These are phyloP conservation scores for Aspergillus japonicus DNA, from an alignment of 2,329 filamentous ascomycete genomes.

Conservation along the genomic window DNA sequence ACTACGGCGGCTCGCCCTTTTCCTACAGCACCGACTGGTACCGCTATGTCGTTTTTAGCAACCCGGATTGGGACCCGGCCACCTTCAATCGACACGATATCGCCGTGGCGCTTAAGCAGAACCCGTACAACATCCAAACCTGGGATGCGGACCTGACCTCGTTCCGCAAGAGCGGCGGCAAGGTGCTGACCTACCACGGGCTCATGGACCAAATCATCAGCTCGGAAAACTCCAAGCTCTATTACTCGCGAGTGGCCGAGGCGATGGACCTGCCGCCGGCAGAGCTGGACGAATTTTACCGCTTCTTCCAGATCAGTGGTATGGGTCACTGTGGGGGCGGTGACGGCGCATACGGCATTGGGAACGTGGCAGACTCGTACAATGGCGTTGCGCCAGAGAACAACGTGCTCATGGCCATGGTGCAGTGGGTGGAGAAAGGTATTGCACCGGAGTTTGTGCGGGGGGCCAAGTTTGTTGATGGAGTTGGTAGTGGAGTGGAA, in stretches of 20 bases:
- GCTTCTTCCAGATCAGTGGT: constrained; percentile 55
- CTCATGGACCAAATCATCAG: constrained; percentile 53
- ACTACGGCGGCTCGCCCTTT: constrained; percentile 13
- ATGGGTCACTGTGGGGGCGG: constrained; percentile 52
- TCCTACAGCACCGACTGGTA: constrained; percentile 28
- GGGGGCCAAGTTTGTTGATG: constrained; percentile 49
- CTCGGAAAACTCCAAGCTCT: constrained; percentile 53
- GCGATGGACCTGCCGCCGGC: constrained; percentile 35
- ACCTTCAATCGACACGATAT: constrained; percentile 38
- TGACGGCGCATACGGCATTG: constrained; percentile 46
- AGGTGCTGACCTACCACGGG: constrained; percentile 45
- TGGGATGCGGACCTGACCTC: constrained; percentile 48
- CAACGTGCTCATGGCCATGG: constrained; percentile 52
- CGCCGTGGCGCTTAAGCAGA: constrained; percentile 34
- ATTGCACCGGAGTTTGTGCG: constrained; percentile 39
- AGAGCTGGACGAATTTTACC: constrained; percentile 43
- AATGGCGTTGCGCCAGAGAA: constrained; percentile 34
- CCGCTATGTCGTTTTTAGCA: constrained; percentile 44
- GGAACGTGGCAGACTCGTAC: constrained; percentile 27
- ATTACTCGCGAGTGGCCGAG: constrained; percentile 47
- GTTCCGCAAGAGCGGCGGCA: constrained; percentile 46
- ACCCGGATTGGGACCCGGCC: constrained; percentile 40
- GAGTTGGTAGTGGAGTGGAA: constrained; percentile 37
- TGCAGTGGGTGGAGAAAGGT: constrained; percentile 51
- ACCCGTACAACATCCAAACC: constrained; percentile 53